Evolutionary conservation across 2,329 filamentous ascomycete species (phyloP), one percentile per base, ranked within the genome.

Genomic region (Epicoccum sorghinum): DNA sequence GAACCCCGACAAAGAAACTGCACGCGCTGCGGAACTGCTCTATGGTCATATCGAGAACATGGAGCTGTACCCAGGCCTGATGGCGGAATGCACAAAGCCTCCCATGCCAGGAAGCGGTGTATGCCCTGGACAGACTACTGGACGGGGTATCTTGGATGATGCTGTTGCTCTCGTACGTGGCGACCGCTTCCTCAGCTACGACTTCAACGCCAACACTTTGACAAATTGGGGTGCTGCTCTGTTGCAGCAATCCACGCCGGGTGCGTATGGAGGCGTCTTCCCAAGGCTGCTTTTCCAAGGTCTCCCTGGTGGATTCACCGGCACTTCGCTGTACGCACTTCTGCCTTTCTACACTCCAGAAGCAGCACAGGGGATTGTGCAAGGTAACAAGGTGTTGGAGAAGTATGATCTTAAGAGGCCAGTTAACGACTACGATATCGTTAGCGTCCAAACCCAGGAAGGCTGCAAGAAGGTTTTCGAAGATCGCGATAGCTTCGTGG

Each of bases 1-100:
- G 78, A 95, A 93, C 74, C 86, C 87, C 0, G 88, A 95, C 62
- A 87, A 87, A 0, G 81, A 83, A 25, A 83, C 93, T 22, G 83
- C 88, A 2, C 80, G 87, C 41, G 78, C 83, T 8, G 79, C 93
- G 4, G 60, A 66, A 39, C 61, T 68, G 25, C 61, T 77, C 22
- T 91, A 92, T 69, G 87, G 89, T 53, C 88, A 92, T 68, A 89
- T 89, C 0, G 90, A 93, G 67, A 86, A 85, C 59, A 89, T 93
- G 41, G 90, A 93, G 75, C 76, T 93, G 24, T 93, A 93, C 63
- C 88, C 90, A 0, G 90, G 90, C n/a, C 76, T 93, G 4, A 86
- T 93, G 2, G 84, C 87, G 0, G 90, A 93, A 69, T 87, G 89
- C 65, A 84, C 85, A 48, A 93, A 93, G 75, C 88, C 89, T 1